phyloP scores from a whole-genome alignment of 2,329 filamentous ascomycete genomes.

The Plenodomus tracheiphilus region DNA sequence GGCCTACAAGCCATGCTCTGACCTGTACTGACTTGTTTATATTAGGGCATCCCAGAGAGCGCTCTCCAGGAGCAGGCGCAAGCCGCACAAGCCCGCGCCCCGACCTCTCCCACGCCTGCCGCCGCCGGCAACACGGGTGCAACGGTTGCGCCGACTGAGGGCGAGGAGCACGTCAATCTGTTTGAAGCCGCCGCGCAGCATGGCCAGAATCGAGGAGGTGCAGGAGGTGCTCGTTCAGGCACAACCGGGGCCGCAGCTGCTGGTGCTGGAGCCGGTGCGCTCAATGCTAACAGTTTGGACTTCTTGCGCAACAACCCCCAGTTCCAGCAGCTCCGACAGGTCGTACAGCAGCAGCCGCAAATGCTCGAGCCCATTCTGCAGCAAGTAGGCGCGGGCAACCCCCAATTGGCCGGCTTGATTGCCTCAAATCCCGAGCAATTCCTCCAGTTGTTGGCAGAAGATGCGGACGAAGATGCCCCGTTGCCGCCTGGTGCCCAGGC shows the following conservation, averaged over 20 bases:
- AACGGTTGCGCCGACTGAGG: constrained; percentile 47
- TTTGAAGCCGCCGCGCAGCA: constrained; percentile 91
- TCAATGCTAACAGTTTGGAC: constrained; percentile 77
- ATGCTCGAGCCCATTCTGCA: constrained; percentile 99
- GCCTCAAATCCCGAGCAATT: constrained; percentile 92
- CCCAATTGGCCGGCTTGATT: constrained; percentile 89
- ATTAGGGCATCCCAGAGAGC: constrained; percentile 86
- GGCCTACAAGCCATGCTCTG: constrained; percentile 1
- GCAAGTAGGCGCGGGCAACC: constrained; percentile 93
- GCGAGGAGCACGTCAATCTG: constrained; percentile 76
- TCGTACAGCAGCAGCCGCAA: constrained; percentile 95
- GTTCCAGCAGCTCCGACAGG: constrained; percentile 95
- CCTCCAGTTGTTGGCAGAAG: constrained; percentile 84
- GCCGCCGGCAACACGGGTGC: constrained; percentile 51
- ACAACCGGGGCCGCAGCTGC: constrained; percentile 57
- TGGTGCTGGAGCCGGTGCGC: constrained; percentile 53
- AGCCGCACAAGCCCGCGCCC: constrained; percentile 48
- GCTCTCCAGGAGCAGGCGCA: constrained; percentile 68
- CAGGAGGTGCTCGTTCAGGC: constrained; percentile 49
- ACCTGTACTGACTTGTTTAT: constrained; percentile 27
- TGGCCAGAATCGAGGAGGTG: constrained; percentile 53
- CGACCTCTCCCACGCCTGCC: constrained; percentile 47
- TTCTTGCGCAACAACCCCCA: constrained; percentile 94
- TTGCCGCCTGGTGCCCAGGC: constrained; percentile 86
- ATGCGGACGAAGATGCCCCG: constrained; percentile 79